Percentiles rank a stretch among this genome's conserved stretches.
phyloP scores from a whole-genome alignment of 148 eudicot species.

The Cornus kousa region DNA sequence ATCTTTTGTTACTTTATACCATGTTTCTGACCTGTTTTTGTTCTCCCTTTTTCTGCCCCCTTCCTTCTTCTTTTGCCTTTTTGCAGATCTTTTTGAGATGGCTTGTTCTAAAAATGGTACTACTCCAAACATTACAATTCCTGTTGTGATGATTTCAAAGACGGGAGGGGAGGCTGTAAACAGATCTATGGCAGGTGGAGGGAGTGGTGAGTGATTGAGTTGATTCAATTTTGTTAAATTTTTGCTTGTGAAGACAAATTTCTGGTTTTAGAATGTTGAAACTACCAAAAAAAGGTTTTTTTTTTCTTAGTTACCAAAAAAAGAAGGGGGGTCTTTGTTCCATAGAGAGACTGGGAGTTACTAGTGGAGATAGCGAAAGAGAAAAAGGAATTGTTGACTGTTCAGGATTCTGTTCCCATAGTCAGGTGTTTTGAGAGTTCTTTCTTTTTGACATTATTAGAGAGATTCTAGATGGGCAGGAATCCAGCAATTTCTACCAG shows the following conservation, averaged over 20 bases:
- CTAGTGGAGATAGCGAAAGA: no score
- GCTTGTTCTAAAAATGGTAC: constrained; percentile 48
- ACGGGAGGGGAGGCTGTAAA: constrained; percentile 60
- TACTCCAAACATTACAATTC: constrained; percentile 53
- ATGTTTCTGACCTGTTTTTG: neutral
- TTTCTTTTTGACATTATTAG: no score
- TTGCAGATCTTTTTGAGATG: constrained; percentile 65
- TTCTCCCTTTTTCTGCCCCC: neutral
- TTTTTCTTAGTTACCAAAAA: no score
- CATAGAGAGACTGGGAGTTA: no score
- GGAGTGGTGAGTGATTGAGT: constrained; percentile 41
- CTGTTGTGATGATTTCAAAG: constrained; percentile 58
- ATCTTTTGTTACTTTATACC: neutral
- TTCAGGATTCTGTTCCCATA: no score
- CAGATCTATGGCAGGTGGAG: constrained; percentile 49
- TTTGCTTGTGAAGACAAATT: neutral
- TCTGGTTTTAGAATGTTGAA: neutral
- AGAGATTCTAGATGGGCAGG: no score
- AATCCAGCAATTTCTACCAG: no score
- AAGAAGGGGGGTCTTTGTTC: no score
- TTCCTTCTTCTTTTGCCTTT: neutral
- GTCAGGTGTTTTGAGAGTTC: no score
- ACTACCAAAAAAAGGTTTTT: neutral
- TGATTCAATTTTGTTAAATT: neutral
- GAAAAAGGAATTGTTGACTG: neutral